Evolutionary conservation across 2,329 filamentous ascomycete species (phyloP), one percentile per base, ranked within the genome.

Genomic region (Diaporthe sp.): DNA sequence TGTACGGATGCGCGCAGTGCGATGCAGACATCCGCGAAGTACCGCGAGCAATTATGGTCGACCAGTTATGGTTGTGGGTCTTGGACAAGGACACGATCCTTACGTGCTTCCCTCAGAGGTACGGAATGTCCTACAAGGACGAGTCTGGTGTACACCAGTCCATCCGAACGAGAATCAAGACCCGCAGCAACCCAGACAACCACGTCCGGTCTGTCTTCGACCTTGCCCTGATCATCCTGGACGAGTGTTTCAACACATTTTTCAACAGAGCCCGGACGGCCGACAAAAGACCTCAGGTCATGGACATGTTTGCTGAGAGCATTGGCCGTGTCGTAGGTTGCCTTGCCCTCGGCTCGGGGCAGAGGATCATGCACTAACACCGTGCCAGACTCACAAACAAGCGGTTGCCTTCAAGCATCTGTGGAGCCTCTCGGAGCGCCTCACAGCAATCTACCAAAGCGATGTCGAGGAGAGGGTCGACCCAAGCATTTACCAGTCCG

Each of bases 41-140:
- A 2, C 73, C 80, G 0, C 76, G 79, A 3, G 68, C 78, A 2
- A 51, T 81, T 32, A 81, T 81, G 79, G 80, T 81, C 1, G 80
- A 81, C 55, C 79, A 82, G 66, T 53, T 81, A 15, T 82, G 80
- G 80, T 63, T 82, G 71, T 81, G 80, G 80, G 74, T 80, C 3
- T 65, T 81, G 2, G 80, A 81, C 37, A 77, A 79, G 63, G 80
- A 77, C 6, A 81, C 80, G 1, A 78, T 81, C 10, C 75, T 81
- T 12, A 80, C 79, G 12, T 77, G 77, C 47, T 81, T 81, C 37
- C 80, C 80, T 1, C 83, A 84, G 27, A 78, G 84, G 4, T 88
- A 85, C 73, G 85, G 86, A 0, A 78, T 80, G 1, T 85, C 85
- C 63, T 84, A 85, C 22, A 78, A 81, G 2, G 84, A 87, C 50